These are phyloP conservation scores for Exophiala lecanii-corni DNA, from an alignment of 2,329 filamentous ascomycete species.

Conservation along the genomic window DNA sequence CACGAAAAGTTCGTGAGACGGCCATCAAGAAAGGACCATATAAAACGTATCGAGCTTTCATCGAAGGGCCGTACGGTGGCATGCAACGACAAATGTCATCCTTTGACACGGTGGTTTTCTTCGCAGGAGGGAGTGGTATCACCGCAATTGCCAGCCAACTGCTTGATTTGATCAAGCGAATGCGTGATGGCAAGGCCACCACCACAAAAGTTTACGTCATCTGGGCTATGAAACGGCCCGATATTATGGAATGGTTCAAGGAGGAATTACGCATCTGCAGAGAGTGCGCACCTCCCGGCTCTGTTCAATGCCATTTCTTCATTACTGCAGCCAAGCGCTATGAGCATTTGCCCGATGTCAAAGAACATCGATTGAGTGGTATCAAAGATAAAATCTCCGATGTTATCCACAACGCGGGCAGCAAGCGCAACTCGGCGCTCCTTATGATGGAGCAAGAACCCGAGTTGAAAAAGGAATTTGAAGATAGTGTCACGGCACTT, in stretches of 20 bases:
- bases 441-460: conserved; percentile 77
- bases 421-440: conserved; percentile 77
- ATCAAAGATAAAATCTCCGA: conserved; percentile 85
- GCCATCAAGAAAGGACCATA: conserved; percentile 81
- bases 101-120: conserved; percentile 88
- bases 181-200: conserved; percentile 90
- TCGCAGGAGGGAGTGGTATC: conserved; percentile 91
- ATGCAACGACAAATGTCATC: conserved; percentile 86
- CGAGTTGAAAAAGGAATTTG: conserved; percentile 62
- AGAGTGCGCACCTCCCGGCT: conserved; percentile 80
- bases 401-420: conserved; percentile 79
- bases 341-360: conserved; percentile 29
- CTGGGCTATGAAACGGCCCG: conserved; percentile 87
- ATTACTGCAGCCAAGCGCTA: conserved; percentile 71
- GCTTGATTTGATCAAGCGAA: conserved; percentile 89
- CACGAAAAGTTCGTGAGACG: conserved; percentile 74
- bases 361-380: conserved; percentile 47
- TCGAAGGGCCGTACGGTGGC: conserved; percentile 92
- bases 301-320: conserved; percentile 90
- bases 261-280: conserved; percentile 90
- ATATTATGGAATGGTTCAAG: conserved; percentile 96
- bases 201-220: conserved; percentile 86
- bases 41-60: conserved; percentile 85
- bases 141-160: conserved; percentile 90
- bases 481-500: conserved; percentile 78